A percentile compares a stretch with the other conserved stretches of the same genome.
phyloP scores from a whole-genome alignment of 352 stramenopile genomes.

The Aphanomyces astaci region DNA sequence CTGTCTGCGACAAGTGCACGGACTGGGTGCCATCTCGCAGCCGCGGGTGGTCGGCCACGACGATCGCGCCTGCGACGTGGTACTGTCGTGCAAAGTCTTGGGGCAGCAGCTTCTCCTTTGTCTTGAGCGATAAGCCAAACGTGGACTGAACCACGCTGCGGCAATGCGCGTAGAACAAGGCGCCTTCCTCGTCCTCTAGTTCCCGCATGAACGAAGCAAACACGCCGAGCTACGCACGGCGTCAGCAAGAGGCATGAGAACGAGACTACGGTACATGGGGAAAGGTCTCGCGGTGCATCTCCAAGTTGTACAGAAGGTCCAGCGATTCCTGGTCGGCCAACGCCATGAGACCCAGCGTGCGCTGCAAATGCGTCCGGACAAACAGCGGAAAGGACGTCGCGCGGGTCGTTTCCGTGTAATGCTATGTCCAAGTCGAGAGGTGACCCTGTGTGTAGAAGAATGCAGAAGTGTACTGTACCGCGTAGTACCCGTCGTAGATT shows the following conservation, averaged over 20 bases:
- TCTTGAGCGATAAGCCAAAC: conserved; percentile 45
- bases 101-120: conserved; percentile 46
- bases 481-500: conserved; percentile 43
- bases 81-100: conserved; percentile 3
- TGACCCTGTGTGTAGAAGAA: too few relatives aligned
- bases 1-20: conserved; percentile 2
- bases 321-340: conserved; percentile 65
- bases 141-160: conserved; percentile 37
- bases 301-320: conserved; percentile 64
- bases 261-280: conserved; percentile 25
- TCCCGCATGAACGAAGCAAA: conserved; percentile 66
- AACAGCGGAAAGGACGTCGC: conserved; percentile 43
- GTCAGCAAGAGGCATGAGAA: neutral
- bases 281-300: conserved; percentile 39
- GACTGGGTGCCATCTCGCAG: conserved; percentile 12
- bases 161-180: conserved; percentile 57
- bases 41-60: conserved; percentile 1
- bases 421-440: too few relatives aligned
- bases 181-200: conserved; percentile 50
- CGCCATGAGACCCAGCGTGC: conserved; percentile 38
- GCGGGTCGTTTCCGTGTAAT: conserved; percentile 1
- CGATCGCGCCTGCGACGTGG: neutral
- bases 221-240: conserved; percentile 28
- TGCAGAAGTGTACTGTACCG: too few relatives aligned
- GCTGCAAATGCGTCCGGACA: conserved; percentile 41